Evolutionary conservation across 345 rosid genomes (phyloP).

Genomic region (Populus simonii): DNA sequence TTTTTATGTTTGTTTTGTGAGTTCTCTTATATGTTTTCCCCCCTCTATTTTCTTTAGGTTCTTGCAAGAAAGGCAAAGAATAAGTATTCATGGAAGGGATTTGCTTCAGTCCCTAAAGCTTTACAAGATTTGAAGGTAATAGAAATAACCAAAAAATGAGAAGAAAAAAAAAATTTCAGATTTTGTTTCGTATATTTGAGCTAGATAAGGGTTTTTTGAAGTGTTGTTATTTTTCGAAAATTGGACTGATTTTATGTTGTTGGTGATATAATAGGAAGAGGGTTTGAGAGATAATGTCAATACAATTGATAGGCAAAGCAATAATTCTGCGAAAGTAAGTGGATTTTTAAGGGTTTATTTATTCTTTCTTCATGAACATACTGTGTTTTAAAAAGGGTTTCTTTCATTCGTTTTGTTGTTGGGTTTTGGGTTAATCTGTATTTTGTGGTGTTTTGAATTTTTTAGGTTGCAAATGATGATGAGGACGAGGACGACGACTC

Average conservation of each 20-base stretch:
- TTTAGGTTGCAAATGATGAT: conserved; percentile 53
- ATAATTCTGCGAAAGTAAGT: conserved; percentile 53
- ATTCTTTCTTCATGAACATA: background rate
- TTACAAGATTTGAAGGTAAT: conserved; percentile 57
- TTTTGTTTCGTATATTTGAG: background rate
- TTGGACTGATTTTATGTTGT: conserved; percentile 8
- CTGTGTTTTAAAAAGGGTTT: too few species aligned
- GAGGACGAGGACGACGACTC: conserved; percentile 46
- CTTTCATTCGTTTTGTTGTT: background rate
- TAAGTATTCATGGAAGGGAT: conserved; percentile 81
- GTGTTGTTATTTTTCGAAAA: background rate
- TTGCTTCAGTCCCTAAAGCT: conserved; percentile 62
- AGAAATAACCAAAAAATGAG: background rate
- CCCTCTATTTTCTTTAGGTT: conserved; percentile 3
- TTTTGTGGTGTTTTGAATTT: background rate
- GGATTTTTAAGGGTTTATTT: background rate
- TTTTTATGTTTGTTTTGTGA: background rate
- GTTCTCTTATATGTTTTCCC: background rate
- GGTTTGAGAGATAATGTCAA: conserved; percentile 50
- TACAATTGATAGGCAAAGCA: conserved; percentile 29
- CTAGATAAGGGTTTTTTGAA: background rate
- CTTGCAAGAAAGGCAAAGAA: conserved; percentile 44
- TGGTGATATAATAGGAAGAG: conserved; percentile 44
- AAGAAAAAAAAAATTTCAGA: background rate
- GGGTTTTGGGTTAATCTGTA: background rate